Percentiles rank a stretch among this genome's conserved stretches.
phyloP scores from a whole-genome alignment of 441 rosid species.

The Capsella rubella region DNA sequence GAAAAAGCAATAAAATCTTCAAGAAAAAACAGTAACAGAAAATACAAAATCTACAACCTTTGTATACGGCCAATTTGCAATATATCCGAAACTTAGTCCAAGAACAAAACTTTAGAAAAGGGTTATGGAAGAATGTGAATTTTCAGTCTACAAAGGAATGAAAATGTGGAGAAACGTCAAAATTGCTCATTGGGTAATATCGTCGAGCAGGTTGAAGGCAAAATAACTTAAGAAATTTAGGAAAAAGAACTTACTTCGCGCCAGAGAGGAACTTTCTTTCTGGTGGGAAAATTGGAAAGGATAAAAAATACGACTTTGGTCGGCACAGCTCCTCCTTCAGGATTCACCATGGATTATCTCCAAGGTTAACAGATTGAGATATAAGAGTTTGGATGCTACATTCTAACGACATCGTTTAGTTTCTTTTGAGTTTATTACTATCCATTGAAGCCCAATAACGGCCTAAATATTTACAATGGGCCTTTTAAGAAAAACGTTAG shows the following conservation, averaged over 20 bases:
- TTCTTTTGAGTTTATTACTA: not conserved
- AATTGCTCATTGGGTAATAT: conserved; percentile 32
- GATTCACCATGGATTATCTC: conserved; percentile 41
- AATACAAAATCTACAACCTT: not conserved
- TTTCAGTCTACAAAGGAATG: conserved; percentile 12
- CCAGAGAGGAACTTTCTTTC: conserved; percentile 2
- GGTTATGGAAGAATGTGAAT: not conserved
- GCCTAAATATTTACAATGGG: not conserved
- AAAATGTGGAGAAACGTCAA: conserved; percentile 5
- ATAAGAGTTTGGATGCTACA: conserved; percentile 35
- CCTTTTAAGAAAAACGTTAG: not conserved
- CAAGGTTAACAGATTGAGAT: conserved; percentile 34
- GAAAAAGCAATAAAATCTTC: not conserved
- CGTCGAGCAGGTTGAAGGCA: conserved; percentile 40
- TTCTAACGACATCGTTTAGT: conserved; percentile 28
- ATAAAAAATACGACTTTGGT: conserved; percentile 36
- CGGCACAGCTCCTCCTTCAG: conserved; percentile 38
- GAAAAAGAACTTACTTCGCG: conserved; percentile 32
- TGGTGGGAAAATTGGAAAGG: conserved; percentile 11
- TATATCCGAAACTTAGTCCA: conserved; percentile 17
- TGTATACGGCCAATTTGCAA: not conserved
- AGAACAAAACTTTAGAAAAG: conserved; percentile 8
- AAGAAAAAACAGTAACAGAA: not conserved
- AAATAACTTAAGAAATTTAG: not conserved
- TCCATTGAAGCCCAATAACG: conserved; percentile 18